Conservation (phyloP, 345 rosid genomes). For the Nasturtium officinale region DNA sequence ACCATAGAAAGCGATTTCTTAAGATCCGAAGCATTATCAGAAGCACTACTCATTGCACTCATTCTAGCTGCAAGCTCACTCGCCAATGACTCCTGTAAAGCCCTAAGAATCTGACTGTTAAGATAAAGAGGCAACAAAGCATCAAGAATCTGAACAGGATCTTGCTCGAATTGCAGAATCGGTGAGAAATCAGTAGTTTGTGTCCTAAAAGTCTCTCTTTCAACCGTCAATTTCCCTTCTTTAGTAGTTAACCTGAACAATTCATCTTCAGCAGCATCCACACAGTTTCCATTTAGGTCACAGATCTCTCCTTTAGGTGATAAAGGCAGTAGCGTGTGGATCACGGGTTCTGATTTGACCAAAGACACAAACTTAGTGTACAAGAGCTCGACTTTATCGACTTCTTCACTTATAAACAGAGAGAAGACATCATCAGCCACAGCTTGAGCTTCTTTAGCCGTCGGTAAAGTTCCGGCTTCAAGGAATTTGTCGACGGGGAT, state of each 20-base stretch:
- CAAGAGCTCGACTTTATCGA: constrained; percentile 90
- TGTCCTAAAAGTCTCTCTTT: constrained; percentile 71
- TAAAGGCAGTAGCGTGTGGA: constrained; percentile 84
- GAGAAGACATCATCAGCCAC: constrained; percentile 75
- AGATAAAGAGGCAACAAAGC: constrained; percentile 86
- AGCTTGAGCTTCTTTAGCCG: constrained; percentile 77
- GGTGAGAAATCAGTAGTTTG: constrained; percentile 64
- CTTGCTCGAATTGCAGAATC: constrained; percentile 92
- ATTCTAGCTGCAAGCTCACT: constrained; percentile 96
- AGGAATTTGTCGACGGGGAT: constrained; percentile 74
- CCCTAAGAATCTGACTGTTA: constrained; percentile 92
- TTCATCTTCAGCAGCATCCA: constrained; percentile 95
- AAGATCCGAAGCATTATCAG: constrained; percentile 80
- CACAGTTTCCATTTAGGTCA: constrained; percentile 80
- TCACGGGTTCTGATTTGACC: constrained; percentile 81
- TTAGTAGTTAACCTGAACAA: constrained; percentile 86
- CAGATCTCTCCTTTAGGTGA: constrained; percentile 94
- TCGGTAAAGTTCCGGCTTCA: constrained; percentile 54
- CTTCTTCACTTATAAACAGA: constrained; percentile 80
- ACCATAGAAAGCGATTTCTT: constrained; percentile 61
- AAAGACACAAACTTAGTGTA: constrained; percentile 92
- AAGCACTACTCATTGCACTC: constrained; percentile 93
- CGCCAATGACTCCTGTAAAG: constrained; percentile 89
- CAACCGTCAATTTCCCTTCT: constrained; percentile 87
- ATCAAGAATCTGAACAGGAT: constrained; percentile 94